Percentiles rank a stretch among this genome's conserved stretches.
Conservation (phyloP, 345 rosid species). For the Lepidium africanum region DNA sequence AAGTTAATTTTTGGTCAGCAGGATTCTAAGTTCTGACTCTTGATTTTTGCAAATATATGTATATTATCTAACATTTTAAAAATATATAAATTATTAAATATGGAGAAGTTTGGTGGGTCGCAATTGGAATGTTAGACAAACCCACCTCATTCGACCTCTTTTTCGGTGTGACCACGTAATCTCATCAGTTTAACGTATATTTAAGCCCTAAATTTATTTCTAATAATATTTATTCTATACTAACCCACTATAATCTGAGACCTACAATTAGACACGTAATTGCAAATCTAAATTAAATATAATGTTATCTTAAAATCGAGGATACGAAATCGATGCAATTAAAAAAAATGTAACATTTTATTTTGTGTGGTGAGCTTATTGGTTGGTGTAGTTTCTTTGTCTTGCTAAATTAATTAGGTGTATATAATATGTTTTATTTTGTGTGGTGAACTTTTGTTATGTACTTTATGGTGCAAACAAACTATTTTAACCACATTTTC, state of each 20-base stretch:
- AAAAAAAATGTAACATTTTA: no score
- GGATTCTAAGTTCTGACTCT: constrained; percentile 10
- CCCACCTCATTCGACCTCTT: constrained; percentile 23
- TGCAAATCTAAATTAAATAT: neutral
- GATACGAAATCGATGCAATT: no score
- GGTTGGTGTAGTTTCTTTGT: no score
- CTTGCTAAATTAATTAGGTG: no score
- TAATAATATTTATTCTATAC: neutral
- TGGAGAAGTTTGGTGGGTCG: constrained; percentile 33
- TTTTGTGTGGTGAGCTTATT: no score
- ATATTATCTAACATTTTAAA: neutral
- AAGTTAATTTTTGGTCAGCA: neutral
- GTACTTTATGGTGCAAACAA: no score
- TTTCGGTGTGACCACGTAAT: constrained; percentile 28
- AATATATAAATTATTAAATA: neutral
- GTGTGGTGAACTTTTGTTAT: no score
- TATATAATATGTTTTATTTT: no score
- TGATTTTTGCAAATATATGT: neutral
- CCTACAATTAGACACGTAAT: neutral
- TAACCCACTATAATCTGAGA: neutral
- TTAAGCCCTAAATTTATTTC: neutral
- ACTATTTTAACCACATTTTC: no score
- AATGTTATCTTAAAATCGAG: no score
- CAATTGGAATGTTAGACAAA: constrained; percentile 29
- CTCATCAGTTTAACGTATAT: constrained; percentile 2